Percentiles rank a stretch among this genome's conserved stretches.
phyloP scores from a whole-genome alignment of 208 protist genomes.

The Leptomonas pyrrhocoris region DNA sequence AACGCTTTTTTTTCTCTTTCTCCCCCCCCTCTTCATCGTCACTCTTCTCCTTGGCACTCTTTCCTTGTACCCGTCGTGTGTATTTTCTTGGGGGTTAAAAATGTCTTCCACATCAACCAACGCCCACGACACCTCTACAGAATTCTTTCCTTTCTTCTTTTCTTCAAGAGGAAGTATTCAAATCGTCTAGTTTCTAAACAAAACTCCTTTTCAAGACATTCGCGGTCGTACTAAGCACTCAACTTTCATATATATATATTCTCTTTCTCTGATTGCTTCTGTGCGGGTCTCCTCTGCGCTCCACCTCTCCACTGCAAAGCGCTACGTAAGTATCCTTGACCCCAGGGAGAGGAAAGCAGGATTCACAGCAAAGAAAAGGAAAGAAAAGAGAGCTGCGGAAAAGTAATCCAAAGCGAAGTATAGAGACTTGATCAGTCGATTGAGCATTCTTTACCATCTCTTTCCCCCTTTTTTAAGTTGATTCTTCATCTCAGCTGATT shows the following conservation, averaged over 20 bases:
- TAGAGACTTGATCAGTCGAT: background rate
- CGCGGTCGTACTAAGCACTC: too few relatives aligned
- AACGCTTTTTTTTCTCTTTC: too few relatives aligned
- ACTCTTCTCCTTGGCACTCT: too few relatives aligned
- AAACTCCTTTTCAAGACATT: background rate
- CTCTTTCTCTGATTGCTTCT: background rate
- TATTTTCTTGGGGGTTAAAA: too few relatives aligned
- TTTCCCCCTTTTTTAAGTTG: background rate
- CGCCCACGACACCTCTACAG: background rate
- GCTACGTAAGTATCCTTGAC: constrained; percentile 2
- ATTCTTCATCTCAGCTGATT: too few relatives aligned
- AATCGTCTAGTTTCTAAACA: background rate
- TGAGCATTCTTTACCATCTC: background rate
- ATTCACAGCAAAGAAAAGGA: background rate
- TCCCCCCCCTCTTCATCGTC: too few relatives aligned
- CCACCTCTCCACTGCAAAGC: background rate
- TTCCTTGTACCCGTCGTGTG: too few relatives aligned
- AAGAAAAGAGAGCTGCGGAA: background rate
- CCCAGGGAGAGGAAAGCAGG: background rate
- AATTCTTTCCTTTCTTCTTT: constrained; percentile 8
- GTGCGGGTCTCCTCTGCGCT: background rate
- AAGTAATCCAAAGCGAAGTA: background rate
- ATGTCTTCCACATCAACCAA: too few relatives aligned
- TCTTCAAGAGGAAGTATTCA: constrained; percentile 12
- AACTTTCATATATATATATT: too few relatives aligned